These are phyloP conservation scores for Syzygium grande DNA, from an alignment of 345 rosid species.

Conservation along the genomic window DNA sequence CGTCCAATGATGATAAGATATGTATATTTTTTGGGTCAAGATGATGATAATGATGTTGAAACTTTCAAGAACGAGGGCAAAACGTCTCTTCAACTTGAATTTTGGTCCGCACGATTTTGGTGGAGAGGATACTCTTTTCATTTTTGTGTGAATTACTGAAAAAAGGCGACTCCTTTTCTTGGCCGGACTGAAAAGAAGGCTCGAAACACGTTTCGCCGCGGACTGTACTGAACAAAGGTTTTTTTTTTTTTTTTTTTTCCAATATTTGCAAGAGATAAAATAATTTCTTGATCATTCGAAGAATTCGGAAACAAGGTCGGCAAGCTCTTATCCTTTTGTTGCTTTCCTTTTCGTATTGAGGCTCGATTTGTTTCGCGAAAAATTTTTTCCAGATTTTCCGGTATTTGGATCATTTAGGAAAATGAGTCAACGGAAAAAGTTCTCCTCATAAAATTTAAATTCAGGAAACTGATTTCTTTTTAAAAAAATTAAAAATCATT, in stretches of 20 bases:
- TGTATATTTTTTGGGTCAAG: too few relatives aligned
- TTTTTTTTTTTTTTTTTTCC: not conserved
- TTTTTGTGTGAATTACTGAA: not conserved
- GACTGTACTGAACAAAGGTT: too few relatives aligned
- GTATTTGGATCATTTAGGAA: too few relatives aligned
- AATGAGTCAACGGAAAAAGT: too few relatives aligned
- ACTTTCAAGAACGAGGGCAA: not conserved
- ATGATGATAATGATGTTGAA: too few relatives aligned
- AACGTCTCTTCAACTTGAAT: not conserved
- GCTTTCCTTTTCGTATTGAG: not conserved
- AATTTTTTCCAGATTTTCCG: too few relatives aligned
- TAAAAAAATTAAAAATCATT: too few relatives aligned
- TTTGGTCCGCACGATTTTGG: not conserved
- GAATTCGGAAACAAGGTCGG: not conserved
- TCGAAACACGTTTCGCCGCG: not conserved
- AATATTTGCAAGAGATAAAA: not conserved
- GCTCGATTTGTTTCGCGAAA: not conserved
- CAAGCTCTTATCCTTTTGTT: not conserved
- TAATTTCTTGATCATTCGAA: not conserved
- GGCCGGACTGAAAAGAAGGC: not conserved
- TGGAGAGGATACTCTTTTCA: not conserved
- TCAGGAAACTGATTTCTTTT: too few relatives aligned
- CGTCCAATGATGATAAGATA: not conserved
- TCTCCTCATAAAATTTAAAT: too few relatives aligned
- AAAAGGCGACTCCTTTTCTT: not conserved